Percentiles rank a stretch among this genome's conserved stretches.
phyloP scores from a whole-genome alignment of 2,329 filamentous ascomycete species.

The Ophiostoma triangulosporum region DNA sequence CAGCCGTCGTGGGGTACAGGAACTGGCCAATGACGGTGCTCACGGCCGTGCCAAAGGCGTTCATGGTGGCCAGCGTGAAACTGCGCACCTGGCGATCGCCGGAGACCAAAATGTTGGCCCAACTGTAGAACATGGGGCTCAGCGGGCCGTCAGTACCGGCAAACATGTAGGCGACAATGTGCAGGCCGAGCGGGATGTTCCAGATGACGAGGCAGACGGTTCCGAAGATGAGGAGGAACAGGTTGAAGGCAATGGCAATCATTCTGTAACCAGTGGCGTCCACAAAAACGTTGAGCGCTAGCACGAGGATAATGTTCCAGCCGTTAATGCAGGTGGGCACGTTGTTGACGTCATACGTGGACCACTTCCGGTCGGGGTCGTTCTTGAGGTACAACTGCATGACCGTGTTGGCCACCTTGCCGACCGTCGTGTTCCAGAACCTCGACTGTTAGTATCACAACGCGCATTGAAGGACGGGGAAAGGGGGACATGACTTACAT shows the following conservation, averaged over 20 bases:
- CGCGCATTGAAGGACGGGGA: background rate
- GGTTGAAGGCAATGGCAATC: constrained; percentile 16
- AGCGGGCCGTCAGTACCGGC: constrained; percentile 23
- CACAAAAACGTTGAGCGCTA: constrained; percentile 18
- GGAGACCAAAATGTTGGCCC: constrained; percentile 15
- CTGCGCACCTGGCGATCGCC: constrained; percentile 16
- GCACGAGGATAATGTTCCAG: constrained; percentile 18
- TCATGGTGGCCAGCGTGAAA: constrained; percentile 16
- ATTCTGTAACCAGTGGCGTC: constrained; percentile 22
- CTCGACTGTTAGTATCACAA: constrained; percentile 3
- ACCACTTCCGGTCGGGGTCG: constrained; percentile 17
- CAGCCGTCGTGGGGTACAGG: constrained; percentile 21
- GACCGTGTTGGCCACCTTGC: constrained; percentile 14
- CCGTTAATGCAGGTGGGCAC: constrained; percentile 20
- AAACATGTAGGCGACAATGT: constrained; percentile 23
- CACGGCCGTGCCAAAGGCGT: constrained; percentile 20
- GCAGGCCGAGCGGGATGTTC: constrained; percentile 21
- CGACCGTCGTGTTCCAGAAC: constrained; percentile 4
- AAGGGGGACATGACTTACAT: constrained; percentile 11
- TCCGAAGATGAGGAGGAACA: constrained; percentile 18
- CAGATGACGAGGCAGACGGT: constrained; percentile 21
- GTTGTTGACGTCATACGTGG: constrained; percentile 19
- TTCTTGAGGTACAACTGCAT: constrained; percentile 19
- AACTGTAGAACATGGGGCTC: constrained; percentile 20
- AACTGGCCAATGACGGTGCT: constrained; percentile 22